A percentile compares a stretch with the other conserved stretches of the same genome.
Conservation (phyloP, 768 basidiomycete species). For the Trametes elegans region DNA sequence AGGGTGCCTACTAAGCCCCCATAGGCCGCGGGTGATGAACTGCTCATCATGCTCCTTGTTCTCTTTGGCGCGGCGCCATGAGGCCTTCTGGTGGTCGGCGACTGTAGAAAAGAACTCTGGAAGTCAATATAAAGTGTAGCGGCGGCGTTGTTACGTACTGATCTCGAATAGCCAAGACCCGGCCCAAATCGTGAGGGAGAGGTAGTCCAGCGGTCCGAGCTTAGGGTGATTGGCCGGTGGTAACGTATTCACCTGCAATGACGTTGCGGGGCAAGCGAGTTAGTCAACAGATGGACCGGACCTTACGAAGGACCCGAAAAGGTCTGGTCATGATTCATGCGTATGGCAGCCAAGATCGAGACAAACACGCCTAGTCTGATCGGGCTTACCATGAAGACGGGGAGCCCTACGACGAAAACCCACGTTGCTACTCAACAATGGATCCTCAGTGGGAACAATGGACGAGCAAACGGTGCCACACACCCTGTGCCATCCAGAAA, state of each 20-base stretch:
- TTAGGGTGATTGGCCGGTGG: constrained; percentile 49
- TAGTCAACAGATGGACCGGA: neutral
- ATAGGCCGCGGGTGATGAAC: constrained; percentile 68
- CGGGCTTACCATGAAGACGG: constrained; percentile 52
- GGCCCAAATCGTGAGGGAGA: constrained; percentile 51
- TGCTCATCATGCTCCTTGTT: constrained; percentile 65
- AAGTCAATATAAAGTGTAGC: neutral
- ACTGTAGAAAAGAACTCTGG: constrained; percentile 19
- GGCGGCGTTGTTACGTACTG: constrained; percentile 12
- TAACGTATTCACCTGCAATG: constrained; percentile 51
- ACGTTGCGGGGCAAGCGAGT: neutral
- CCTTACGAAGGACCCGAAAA: too few species aligned
- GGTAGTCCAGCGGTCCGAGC: constrained; percentile 53
- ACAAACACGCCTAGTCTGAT: neutral
- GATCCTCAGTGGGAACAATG: neutral
- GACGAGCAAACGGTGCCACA: neutral
- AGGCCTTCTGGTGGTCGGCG: constrained; percentile 64
- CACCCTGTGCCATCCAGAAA: constrained; percentile 65
- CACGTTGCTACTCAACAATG: constrained; percentile 47
- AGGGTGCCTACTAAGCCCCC: constrained; percentile 67
- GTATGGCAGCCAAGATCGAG: too few species aligned
- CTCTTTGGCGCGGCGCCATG: constrained; percentile 58
- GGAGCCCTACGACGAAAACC: constrained; percentile 66
- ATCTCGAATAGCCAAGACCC: constrained; percentile 61
- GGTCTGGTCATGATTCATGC: too few species aligned